These are phyloP conservation scores for Pyronema omphalodes DNA, from an alignment of 495 filamentous ascomycete species.

Conservation along the genomic window DNA sequence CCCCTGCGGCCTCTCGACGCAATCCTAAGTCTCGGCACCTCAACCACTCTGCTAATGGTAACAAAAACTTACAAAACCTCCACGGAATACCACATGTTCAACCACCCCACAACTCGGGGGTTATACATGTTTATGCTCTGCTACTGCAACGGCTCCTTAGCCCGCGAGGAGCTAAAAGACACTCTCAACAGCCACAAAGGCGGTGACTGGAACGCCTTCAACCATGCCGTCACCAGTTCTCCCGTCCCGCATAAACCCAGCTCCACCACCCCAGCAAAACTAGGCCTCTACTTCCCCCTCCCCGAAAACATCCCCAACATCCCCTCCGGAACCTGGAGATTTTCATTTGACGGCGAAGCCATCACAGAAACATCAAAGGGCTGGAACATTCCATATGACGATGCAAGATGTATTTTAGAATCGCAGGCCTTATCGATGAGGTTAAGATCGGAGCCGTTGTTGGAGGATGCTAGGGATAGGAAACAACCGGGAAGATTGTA, in stretches of 20 bases:
- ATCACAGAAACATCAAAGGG: slow-evolving; percentile 14
- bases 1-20: slow-evolving; percentile 73
- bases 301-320: slow-evolving; percentile 93
- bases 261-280: slow-evolving; percentile 43
- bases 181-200: slow-evolving; percentile 12
- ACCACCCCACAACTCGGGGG: slow-evolving; percentile 63
- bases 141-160: slow-evolving; percentile 94
- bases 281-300: slow-evolving; percentile 83
- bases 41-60: slow-evolving; percentile 91
- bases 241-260: slow-evolving; percentile 39
- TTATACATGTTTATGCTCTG: slow-evolving; percentile 99
- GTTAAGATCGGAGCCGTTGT: slow-evolving; percentile 58
- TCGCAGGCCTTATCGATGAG: slow-evolving; percentile 81
- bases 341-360: slow-evolving; percentile 36
- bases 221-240: slow-evolving; percentile 46
- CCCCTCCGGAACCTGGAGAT: slow-evolving; percentile 65
- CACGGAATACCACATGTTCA: slow-evolving; percentile 74
- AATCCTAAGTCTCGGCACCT: slow-evolving; percentile 85
- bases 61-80: slow-evolving; percentile 79
- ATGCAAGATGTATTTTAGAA: slow-evolving; percentile 81
- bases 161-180: slow-evolving; percentile 52
- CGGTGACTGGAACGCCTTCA: slow-evolving; percentile 52
- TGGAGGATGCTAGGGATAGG: slow-evolving; percentile 37
- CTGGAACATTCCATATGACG: slow-evolving; percentile 40
- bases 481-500: slow-evolving; percentile 79